Percentiles rank a stretch among this genome's conserved stretches.
Conservation (phyloP, 352 stramenopile genomes). For the Globisporangium uncinulatum region DNA sequence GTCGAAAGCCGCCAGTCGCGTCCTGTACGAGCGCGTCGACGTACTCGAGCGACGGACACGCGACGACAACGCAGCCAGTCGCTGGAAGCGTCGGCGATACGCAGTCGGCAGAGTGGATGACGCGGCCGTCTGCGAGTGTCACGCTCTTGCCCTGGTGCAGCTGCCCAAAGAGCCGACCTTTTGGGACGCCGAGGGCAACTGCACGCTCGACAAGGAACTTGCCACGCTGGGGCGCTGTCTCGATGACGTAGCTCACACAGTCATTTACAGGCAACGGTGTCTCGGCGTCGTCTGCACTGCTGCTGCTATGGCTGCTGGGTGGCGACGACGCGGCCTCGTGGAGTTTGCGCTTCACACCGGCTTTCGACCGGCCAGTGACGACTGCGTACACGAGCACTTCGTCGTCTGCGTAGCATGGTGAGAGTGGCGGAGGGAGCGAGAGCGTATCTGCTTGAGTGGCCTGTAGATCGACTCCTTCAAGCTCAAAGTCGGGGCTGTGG, state of each 20-base stretch:
- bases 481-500: slow-evolving; percentile 36
- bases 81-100: slow-evolving; percentile 58
- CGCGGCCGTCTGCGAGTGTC: slow-evolving; percentile 47
- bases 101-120: slow-evolving; percentile 65
- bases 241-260: slow-evolving; percentile 67
- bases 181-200: slow-evolving; percentile 60
- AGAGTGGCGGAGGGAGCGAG: not conserved
- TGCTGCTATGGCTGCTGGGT: slow-evolving; percentile 11
- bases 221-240: slow-evolving; percentile 61
- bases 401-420: slow-evolving; percentile 43
- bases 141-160: slow-evolving; percentile 79
- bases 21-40: slow-evolving; percentile 47
- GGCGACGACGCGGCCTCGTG: slow-evolving; percentile 7
- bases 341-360: slow-evolving; percentile 58
- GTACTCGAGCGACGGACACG: slow-evolving; percentile 57
- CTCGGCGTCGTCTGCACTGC: not conserved
- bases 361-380: slow-evolving; percentile 21
- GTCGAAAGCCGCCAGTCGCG: slow-evolving; percentile 23
- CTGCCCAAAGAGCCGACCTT: slow-evolving; percentile 71
- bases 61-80: slow-evolving; percentile 40
- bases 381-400: slow-evolving; percentile 52
- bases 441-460: not conserved
- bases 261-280: slow-evolving; percentile 16
- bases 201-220: slow-evolving; percentile 79
- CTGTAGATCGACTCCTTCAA: slow-evolving; percentile 37